Evolutionary conservation across 2,329 filamentous ascomycete species (phyloP), one percentile per base, ranked within the genome.

Genomic region (Diplodia seriata): DNA sequence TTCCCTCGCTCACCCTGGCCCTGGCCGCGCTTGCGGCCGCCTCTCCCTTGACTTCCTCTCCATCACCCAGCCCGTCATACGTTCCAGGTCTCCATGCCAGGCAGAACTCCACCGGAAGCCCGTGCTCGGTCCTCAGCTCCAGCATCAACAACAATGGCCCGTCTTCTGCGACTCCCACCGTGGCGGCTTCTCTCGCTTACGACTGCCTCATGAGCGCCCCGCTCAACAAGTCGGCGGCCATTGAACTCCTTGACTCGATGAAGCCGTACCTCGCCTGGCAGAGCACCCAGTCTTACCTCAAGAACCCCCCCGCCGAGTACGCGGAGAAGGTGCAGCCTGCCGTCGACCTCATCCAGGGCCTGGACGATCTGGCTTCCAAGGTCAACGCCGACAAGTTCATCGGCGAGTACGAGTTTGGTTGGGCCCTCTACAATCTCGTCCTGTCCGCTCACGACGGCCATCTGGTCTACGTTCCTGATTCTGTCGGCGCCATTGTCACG

Each of bases 361-460:
- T 80, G 15, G 76, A 79, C 23, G 71, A 74, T 2, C 81, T 84
- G 57, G 76, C 77, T 63, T 68, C 69, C 5, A 81, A 81, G 43
- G 76, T 81, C 1, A 72, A 74, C n/a, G 71, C 70, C 63, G 77
- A 73, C 43, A 67, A 69, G 8, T 83, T 81, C 68, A 70, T 70
- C 12, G 81, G 78, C 47, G 81, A 84, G 67, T 82, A 79, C 61
- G 76, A 78, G 6, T 80, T 80, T 67, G 77, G 77, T 12, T 75
- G 70, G 33, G 85, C 85, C 47, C 77, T 90, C 3, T 82, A 83
- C 57, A 72, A 80, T 59, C 76, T 86, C 8, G 80, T 88, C 43
- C 81, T 82, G 29, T 80, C 80, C 1, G 85, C 86, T 3, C 87
- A 91, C 71, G 89, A 92, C 73, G 87, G 88, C 1, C 90, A 92